Conservation (phyloP, 371 early-diverging fungal species). For the Dichotomocladium elegans region DNA sequence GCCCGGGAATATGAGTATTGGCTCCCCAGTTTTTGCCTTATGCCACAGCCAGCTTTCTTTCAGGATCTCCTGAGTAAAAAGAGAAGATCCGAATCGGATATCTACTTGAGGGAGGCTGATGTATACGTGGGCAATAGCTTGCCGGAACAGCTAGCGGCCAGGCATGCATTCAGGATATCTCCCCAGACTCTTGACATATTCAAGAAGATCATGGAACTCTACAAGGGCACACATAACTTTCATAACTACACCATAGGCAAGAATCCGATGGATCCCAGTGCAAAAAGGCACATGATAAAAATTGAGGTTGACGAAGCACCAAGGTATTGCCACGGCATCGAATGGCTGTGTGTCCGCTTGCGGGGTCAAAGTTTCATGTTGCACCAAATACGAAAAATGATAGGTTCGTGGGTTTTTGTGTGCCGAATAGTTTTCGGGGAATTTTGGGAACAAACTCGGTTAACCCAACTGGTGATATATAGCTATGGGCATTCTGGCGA, state of each 20-base stretch:
- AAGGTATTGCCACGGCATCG: slow-evolving; percentile 69
- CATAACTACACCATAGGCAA: slow-evolving; percentile 95
- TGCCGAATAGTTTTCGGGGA: too few relatives aligned
- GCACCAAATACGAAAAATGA: slow-evolving; percentile 99
- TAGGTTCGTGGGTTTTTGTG: slow-evolving; percentile 55
- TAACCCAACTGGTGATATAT: too few relatives aligned
- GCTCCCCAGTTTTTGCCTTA: slow-evolving; percentile 89
- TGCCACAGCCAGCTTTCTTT: slow-evolving; percentile 31
- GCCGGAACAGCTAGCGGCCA: slow-evolving; percentile 41
- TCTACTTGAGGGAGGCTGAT: background rate
- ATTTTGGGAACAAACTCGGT: too few relatives aligned
- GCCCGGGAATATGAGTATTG: slow-evolving; percentile 97
- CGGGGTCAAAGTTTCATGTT: slow-evolving; percentile 99
- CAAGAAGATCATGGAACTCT: slow-evolving; percentile 64
- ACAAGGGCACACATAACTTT: slow-evolving; percentile 91
- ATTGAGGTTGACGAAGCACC: slow-evolving; percentile 64
- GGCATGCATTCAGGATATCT: slow-evolving; percentile 63
- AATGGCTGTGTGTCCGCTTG: slow-evolving; percentile 92
- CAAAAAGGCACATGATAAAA: slow-evolving; percentile 75
- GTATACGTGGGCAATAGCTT: slow-evolving; percentile 31
- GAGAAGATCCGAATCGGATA: slow-evolving; percentile 5
- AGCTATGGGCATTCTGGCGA: slow-evolving; percentile 78
- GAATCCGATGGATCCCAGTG: slow-evolving; percentile 68
- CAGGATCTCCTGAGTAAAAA: too few relatives aligned
- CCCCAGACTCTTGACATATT: slow-evolving; percentile 57